Evolutionary conservation across 371 early-diverging fungal species (phyloP), one percentile per base, ranked within the genome.

Genomic region (Rhizopus arrhizus): DNA sequence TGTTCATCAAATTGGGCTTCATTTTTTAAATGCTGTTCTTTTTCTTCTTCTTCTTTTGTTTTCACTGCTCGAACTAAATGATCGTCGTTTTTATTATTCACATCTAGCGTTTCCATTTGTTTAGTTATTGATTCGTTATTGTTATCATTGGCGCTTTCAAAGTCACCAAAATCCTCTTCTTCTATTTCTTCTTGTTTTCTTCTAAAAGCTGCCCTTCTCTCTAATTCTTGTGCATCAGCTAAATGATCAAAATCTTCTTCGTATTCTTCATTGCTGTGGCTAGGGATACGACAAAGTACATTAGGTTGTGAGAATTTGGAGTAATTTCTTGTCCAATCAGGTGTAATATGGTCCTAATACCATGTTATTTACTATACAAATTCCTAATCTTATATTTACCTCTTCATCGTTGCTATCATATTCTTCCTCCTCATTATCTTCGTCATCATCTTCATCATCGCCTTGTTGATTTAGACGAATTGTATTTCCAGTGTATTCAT

Each of bases 241-340:
- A 56, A 60, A 56, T 70, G 68, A 49, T 77, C 75, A 56, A 68
- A 71, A 7, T 78, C 72, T 2, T 75, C 79, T 34, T 73, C 69
- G 12, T 65, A 69, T 3, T 73, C 70, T 9, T 64, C 67, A 22
- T 59, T 52, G 13, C 60, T 67, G 8, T 67, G 68, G 29, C 70
- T 73, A 43, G 61, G 59, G 34, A 61, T 71, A 56, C 72, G 68
- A 9, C 59, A 59, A 55, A 71, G 62, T 36, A 53, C 58, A 8
- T 55, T 66, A n/a, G 78, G 65, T n/a, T 70, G 72, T 60, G 78
- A 65, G 58, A 77, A 75, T 58, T 78, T 73, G 8, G 74, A 70
- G 47, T 69, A 78, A 11, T 65, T 70, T 32, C 74, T 63, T 43
- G 65, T 63, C 66, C 69, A 72, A 47, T 68, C 69, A 15, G 66